Conservation (phyloP, 2,329 filamentous ascomycete genomes). For the Ceratocystis harringtonii region DNA sequence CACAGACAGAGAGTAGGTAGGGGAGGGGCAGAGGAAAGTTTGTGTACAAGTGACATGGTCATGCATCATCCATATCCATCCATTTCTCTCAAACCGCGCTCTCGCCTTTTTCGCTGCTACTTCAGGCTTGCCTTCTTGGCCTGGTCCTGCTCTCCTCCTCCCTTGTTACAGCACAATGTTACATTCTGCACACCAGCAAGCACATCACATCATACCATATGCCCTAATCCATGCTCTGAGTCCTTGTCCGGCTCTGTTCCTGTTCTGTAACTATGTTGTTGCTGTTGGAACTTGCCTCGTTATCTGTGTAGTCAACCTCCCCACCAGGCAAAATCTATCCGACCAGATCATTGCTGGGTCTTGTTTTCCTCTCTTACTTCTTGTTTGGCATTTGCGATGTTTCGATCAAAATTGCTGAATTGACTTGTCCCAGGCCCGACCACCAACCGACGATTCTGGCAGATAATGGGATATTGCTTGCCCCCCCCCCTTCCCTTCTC, state of each 20-base stretch:
- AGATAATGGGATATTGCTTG: too few relatives aligned
- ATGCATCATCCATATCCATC: not conserved
- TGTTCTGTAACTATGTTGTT: not conserved
- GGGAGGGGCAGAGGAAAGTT: not conserved
- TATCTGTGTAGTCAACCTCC: not conserved
- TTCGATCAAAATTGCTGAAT: too few relatives aligned
- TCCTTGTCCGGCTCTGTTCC: not conserved
- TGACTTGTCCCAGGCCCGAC: too few relatives aligned
- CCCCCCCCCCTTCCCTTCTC: too few relatives aligned
- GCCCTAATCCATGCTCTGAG: not conserved
- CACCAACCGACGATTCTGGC: too few relatives aligned
- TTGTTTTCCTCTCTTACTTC: too few relatives aligned
- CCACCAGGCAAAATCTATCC: not conserved
- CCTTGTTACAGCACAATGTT: not conserved
- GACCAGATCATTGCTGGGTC: too few relatives aligned
- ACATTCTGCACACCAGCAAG: not conserved
- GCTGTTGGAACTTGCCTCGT: not conserved
- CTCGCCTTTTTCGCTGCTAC: not conserved
- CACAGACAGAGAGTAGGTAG: not conserved
- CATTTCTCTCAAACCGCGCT: not conserved
- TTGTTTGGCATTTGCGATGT: too few relatives aligned
- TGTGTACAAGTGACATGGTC: not conserved
- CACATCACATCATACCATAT: not conserved
- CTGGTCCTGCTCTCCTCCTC: not conserved
- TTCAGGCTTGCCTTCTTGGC: not conserved